Conservation (phyloP, 768 basidiomycete species). For the Glaciozyma martinii region DNA sequence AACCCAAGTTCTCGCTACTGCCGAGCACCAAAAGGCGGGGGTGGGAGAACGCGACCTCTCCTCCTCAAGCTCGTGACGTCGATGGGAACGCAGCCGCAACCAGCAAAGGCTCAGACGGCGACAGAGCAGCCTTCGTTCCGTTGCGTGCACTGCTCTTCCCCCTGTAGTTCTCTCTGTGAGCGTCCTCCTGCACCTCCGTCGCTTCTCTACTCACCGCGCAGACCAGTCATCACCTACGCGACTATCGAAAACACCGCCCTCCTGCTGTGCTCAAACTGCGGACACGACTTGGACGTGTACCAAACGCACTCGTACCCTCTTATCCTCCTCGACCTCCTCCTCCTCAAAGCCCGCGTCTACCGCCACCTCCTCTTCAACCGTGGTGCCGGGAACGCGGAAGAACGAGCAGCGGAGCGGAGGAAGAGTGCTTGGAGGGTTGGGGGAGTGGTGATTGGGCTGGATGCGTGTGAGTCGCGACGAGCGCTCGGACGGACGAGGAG, state of each 20-base stretch:
- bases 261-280: constrained; percentile 1
- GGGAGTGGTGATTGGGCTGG: not conserved
- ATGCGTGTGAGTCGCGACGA: not conserved
- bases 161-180: not conserved
- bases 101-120: not conserved
- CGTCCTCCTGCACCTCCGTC: not conserved
- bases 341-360: constrained; percentile 8
- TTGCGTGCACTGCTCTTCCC: not conserved
- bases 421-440: not conserved
- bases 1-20: too few relatives aligned
- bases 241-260: constrained; percentile 23
- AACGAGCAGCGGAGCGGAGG: not conserved
- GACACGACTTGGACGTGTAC: constrained; percentile 2
- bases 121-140: not conserved
- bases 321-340: constrained; percentile 19
- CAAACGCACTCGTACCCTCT: constrained; percentile 1
- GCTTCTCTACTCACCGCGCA: not conserved
- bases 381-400: not conserved
- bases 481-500: not conserved
- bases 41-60: too few relatives aligned
- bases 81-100: too few relatives aligned
- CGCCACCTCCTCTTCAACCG: not conserved
- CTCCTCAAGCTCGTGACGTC: too few relatives aligned
- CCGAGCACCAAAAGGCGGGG: too few relatives aligned
- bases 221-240: constrained; percentile 12